A percentile compares a stretch with the other conserved stretches of the same genome.
Evolutionary conservation across 2,329 filamentous ascomycete genomes (phyloP).

Genomic region (Aspergillus neotritici): DNA sequence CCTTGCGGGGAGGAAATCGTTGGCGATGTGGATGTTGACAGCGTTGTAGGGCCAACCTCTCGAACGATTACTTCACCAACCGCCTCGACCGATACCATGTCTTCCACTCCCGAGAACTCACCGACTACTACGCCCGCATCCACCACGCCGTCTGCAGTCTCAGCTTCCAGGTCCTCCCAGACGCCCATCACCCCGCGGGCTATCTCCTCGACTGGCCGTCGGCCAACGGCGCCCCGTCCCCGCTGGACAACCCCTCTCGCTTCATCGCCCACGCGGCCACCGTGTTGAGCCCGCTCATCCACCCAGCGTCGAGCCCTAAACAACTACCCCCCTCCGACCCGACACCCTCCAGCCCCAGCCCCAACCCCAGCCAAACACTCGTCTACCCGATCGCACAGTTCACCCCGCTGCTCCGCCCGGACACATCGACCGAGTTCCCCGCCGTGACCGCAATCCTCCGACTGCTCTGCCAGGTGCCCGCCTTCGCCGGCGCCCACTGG

Average conservation of each 20-base stretch:
- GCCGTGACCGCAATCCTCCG: constrained; percentile 69
- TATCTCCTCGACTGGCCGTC: constrained; percentile 66
- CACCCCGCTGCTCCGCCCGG: constrained; percentile 71
- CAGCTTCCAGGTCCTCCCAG: constrained; percentile 71
- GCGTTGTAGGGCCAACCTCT: constrained; percentile 67
- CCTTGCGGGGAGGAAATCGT: background rate
- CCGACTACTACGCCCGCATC: constrained; percentile 74
- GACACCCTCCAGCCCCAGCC: constrained; percentile 19
- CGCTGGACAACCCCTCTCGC: constrained; percentile 60
- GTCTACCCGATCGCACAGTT: constrained; percentile 86
- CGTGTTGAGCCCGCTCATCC: constrained; percentile 62
- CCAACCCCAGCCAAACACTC: constrained; percentile 53
- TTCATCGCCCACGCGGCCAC: constrained; percentile 67
- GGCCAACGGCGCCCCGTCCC: constrained; percentile 68
- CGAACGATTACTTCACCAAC: constrained; percentile 91
- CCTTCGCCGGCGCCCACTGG: constrained; percentile 70
- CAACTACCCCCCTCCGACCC: constrained; percentile 25
- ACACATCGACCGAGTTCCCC: constrained; percentile 83
- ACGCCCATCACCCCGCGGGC: constrained; percentile 37
- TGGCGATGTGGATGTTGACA: constrained; percentile 7
- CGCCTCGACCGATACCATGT: constrained; percentile 92
- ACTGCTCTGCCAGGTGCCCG: constrained; percentile 55
- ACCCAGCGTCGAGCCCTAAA: constrained; percentile 34
- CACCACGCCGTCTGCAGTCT: constrained; percentile 72
- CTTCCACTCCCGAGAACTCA: constrained; percentile 71